A percentile compares a stretch with the other conserved stretches of the same genome.
Evolutionary conservation across 495 filamentous ascomycete species (phyloP).

Genomic region (Penicillium bialowiezense): DNA sequence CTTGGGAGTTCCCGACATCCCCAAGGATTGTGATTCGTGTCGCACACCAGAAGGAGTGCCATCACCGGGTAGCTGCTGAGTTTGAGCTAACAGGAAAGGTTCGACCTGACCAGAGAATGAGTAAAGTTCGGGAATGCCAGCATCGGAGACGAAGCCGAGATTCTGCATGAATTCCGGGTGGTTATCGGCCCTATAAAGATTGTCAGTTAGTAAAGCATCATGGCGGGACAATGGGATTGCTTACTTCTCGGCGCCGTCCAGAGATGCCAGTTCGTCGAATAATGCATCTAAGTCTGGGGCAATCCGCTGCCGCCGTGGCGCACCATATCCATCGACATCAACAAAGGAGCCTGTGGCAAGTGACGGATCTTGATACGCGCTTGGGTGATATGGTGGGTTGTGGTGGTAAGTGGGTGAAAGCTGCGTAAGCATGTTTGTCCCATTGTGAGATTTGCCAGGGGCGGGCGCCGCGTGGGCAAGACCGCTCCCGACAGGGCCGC

Average conservation of each 20-base stretch:
- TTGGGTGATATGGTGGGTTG: slow-evolving; percentile 24
- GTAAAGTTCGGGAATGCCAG: slow-evolving; percentile 35
- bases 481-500: slow-evolving; percentile 10
- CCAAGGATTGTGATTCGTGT: slow-evolving; percentile 24
- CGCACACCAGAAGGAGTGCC: slow-evolving; percentile 15
- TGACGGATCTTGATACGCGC: slow-evolving; percentile 30
- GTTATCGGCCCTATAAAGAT: slow-evolving; percentile 29
- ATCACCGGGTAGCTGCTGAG: slow-evolving; percentile 27
- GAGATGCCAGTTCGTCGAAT: slow-evolving; percentile 42
- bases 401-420: slow-evolving; percentile 25
- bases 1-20: slow-evolving; percentile 14
- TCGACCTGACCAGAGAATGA: slow-evolving; percentile 39
- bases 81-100: slow-evolving; percentile 35
- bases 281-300: slow-evolving; percentile 43
- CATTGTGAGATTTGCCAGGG: slow-evolving; percentile 21
- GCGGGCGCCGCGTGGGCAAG: slow-evolving; percentile 22
- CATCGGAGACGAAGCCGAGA: slow-evolving; percentile 37
- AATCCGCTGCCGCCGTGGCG: slow-evolving; percentile 34
- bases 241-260: slow-evolving; percentile 43
- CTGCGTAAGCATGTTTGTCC: slow-evolving; percentile 22
- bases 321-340: slow-evolving; percentile 33
- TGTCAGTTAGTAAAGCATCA: background rate
- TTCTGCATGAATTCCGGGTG: slow-evolving; percentile 46
- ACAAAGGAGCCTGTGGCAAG: slow-evolving; percentile 29
- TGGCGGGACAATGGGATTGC: background rate